Base-by-base conservation (phyloP, 2,329 filamentous ascomycete genomes). In the Zymoseptoria brevis region DNA sequence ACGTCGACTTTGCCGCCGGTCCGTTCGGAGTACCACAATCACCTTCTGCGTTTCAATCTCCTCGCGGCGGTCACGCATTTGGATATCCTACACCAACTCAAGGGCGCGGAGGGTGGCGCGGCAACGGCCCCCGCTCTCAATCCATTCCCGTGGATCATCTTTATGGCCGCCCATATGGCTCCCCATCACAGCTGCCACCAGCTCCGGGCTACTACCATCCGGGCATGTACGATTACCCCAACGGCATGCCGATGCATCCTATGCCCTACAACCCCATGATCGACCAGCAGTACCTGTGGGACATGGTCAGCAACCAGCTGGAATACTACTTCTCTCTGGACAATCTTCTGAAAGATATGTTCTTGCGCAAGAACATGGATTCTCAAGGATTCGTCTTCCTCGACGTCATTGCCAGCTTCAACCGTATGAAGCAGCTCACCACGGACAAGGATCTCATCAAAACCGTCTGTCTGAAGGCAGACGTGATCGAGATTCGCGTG, bases 301-400 rank as follows among this genome's bases (percentile, higher is more conserved):
- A 73, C 71, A 82, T 83, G 81, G 83, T 84, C 69, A 81, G 78
- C 62, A 82, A 79, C 67, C 85, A 87, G 69, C 61, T 74, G 45
- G 90, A 96, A 69, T 99, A 96, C 78, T 99, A 99, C 75, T 96
- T 99, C 76, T 97, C 93, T 0, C 83, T 96, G 26, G 89, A 96
- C 70, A 99, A 99, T 72, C 81, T 97, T 54, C 89, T 90, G 81
- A 96, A 96, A 75, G 94, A 99, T 70, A 81, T 89, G 69, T 97
- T 86, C 74, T 80, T 99, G 60, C 87, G 94, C 59, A 86, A 84
- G 69, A 87, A 92, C 67, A 97, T 99, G 94, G 93, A 99, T 72
- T 89, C 88, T 0, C 89, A 97, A 73, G 94, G 94, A 19, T 97
- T 92, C 70, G 92, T 96, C 13, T 86, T 85, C 55, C 77, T 99